These are phyloP conservation scores for Dendrobium catenatum DNA, from an alignment of 106 monocot genomes.

Conservation along the genomic window DNA sequence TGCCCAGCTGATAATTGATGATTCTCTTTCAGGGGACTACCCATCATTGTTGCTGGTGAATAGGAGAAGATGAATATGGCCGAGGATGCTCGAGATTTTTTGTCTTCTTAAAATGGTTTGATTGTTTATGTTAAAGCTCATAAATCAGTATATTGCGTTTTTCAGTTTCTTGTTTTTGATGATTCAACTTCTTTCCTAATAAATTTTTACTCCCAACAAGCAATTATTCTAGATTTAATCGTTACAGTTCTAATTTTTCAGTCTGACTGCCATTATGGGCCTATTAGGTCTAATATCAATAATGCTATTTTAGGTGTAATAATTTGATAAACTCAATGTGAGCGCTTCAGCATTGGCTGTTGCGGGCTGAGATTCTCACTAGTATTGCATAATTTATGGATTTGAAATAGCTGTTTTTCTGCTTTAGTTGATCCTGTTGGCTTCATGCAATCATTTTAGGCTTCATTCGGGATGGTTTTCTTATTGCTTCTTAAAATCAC, in stretches of 20 bases:
- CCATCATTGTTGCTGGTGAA: constrained; percentile 5
- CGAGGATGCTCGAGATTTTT: background rate
- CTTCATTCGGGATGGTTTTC: too few species aligned
- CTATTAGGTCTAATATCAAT: too few species aligned
- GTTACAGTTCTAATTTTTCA: background rate
- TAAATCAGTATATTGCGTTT: background rate
- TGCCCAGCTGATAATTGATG: background rate
- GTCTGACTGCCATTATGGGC: background rate
- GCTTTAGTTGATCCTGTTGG: too few species aligned
- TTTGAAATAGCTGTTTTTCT: too few species aligned
- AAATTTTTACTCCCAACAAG: background rate
- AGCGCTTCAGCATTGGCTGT: too few species aligned
- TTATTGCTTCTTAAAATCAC: too few species aligned
- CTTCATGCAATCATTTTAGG: too few species aligned
- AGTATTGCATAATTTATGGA: too few species aligned
- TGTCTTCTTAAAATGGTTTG: background rate
- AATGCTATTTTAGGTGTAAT: too few species aligned
- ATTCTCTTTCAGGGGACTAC: constrained; percentile 10
- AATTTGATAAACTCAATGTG: too few species aligned
- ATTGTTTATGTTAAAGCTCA: background rate
- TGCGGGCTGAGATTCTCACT: too few species aligned
- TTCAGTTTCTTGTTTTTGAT: background rate
- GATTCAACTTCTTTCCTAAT: background rate
- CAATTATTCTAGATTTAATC: background rate
- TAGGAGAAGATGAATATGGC: background rate